Conservation (phyloP, 768 basidiomycete genomes). For the Leccinum broughii region DNA sequence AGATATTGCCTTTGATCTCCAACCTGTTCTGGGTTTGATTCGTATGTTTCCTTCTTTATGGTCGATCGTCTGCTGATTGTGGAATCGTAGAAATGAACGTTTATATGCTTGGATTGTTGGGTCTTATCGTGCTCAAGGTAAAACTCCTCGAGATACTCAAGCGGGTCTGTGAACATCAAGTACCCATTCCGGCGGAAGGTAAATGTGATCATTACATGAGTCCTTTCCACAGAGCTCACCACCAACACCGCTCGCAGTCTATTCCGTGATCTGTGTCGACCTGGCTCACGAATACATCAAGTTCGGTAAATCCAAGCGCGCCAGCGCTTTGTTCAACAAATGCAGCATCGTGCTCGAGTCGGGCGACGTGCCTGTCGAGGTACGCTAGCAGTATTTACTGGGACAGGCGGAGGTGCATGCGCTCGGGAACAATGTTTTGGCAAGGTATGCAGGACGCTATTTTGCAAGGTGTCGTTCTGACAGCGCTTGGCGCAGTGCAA, state of each 20-base stretch:
- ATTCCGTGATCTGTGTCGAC: slow-evolving; percentile 61
- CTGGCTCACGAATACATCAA: slow-evolving; percentile 79
- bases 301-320: slow-evolving; percentile 73
- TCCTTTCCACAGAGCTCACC: background rate
- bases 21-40: slow-evolving; percentile 46
- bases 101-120: slow-evolving; percentile 68
- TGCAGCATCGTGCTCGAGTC: slow-evolving; percentile 47
- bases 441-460: slow-evolving; percentile 47
- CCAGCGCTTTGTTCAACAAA: slow-evolving; percentile 62
- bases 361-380: slow-evolving; percentile 49
- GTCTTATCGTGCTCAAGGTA: slow-evolving; percentile 63
- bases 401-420: slow-evolving; percentile 69
- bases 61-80: background rate
- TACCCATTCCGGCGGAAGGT: slow-evolving; percentile 50
- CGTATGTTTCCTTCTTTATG: slow-evolving; percentile 41
- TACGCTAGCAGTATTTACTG: slow-evolving; percentile 55
- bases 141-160: slow-evolving; percentile 65
- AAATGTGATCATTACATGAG: slow-evolving; percentile 10
- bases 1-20: slow-evolving; percentile 25
- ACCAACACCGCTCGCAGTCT: slow-evolving; percentile 42
- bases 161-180: slow-evolving; percentile 54
- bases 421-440: slow-evolving; percentile 52
- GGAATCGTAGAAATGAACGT: slow-evolving; percentile 48
- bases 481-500: slow-evolving; percentile 36
- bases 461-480: background rate